These are phyloP conservation scores for Trypanosoma mega DNA, from an alignment of 208 protist species.

Conservation along the genomic window DNA sequence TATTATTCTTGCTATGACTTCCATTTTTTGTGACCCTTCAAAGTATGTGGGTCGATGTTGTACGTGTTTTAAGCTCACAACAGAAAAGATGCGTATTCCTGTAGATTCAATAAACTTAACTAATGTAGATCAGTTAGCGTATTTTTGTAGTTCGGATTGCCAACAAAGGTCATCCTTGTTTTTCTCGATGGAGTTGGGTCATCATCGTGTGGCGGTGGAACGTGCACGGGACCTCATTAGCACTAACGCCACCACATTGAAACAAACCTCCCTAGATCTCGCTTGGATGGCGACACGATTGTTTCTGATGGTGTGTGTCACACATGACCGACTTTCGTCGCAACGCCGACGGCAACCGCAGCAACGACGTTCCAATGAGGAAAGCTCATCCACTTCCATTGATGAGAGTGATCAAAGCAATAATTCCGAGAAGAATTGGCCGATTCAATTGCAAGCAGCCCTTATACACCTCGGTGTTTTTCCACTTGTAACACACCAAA, in stretches of 20 bases:
- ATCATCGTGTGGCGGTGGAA: slow-evolving; percentile 35
- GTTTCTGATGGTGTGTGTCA: slow-evolving; percentile 68
- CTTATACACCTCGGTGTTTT: slow-evolving; percentile 34
- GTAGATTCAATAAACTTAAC: slow-evolving; percentile 1
- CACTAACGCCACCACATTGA: slow-evolving; percentile 32
- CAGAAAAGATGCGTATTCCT: slow-evolving; percentile 18
- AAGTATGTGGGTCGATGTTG: slow-evolving; percentile 32
- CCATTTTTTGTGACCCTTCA: slow-evolving; percentile 31
- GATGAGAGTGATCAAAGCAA: slow-evolving; percentile 12
- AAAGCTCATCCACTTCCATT: slow-evolving; percentile 7
- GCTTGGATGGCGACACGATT: slow-evolving; percentile 63
- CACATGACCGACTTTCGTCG: slow-evolving; percentile 43
- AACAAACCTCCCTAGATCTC: slow-evolving; percentile 56
- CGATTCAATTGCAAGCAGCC: slow-evolving; percentile 10
- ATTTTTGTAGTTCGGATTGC: slow-evolving; percentile 35
- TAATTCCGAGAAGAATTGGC: neutral
- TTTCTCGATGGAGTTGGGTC: slow-evolving; percentile 32
- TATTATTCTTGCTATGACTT: slow-evolving; percentile 45
- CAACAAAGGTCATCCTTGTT: slow-evolving; percentile 39
- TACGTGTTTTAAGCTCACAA: slow-evolving; percentile 39
- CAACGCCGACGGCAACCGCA: neutral
- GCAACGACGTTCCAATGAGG: neutral
- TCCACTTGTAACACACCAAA: slow-evolving; percentile 26
- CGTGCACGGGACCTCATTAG: slow-evolving; percentile 42
- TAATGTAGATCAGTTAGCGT: slow-evolving; percentile 2